Evolutionary conservation across 257 asterid species (phyloP).

Genomic region (Cordia subcordata): DNA sequence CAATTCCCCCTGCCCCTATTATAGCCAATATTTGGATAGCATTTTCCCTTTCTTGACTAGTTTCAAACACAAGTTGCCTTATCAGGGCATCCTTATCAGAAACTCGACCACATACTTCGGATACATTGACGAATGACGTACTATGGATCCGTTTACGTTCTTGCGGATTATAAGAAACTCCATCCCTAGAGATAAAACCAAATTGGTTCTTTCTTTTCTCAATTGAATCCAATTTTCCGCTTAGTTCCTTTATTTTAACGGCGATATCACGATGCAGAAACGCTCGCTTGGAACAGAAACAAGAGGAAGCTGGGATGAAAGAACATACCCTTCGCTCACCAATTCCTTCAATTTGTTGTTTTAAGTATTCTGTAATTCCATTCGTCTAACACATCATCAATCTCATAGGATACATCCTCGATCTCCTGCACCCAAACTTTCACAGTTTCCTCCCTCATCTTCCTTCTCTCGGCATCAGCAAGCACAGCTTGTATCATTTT

Average conservation of each 20-base stretch:
- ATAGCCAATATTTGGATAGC: too few species aligned
- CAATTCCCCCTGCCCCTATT: too few species aligned
- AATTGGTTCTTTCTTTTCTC: constrained; percentile 13
- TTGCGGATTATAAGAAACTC: too few species aligned
- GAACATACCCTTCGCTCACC: too few species aligned
- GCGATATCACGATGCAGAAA: constrained; percentile 11
- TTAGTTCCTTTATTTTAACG: constrained; percentile 11
- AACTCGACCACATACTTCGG: too few species aligned
- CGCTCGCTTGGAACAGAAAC: constrained; percentile 1
- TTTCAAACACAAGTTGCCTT: too few species aligned
- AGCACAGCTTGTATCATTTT: constrained; percentile 8
- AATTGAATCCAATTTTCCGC: constrained; percentile 7
- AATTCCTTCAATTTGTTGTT: neutral
- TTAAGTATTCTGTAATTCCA: constrained; percentile 8
- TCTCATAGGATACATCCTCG: constrained; percentile 15
- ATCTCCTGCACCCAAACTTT: constrained; percentile 13
- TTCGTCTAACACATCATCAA: constrained; percentile 16
- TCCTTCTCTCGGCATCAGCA: constrained; percentile 13
- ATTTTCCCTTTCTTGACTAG: too few species aligned
- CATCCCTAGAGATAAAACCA: neutral
- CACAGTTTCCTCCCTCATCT: constrained; percentile 5
- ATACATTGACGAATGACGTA: too few species aligned
- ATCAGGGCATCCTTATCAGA: too few species aligned
- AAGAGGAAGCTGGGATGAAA: neutral
- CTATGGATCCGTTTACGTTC: too few species aligned